phyloP scores from a whole-genome alignment of 2,329 filamentous ascomycete genomes.

The Tolypocladium amazonense region DNA sequence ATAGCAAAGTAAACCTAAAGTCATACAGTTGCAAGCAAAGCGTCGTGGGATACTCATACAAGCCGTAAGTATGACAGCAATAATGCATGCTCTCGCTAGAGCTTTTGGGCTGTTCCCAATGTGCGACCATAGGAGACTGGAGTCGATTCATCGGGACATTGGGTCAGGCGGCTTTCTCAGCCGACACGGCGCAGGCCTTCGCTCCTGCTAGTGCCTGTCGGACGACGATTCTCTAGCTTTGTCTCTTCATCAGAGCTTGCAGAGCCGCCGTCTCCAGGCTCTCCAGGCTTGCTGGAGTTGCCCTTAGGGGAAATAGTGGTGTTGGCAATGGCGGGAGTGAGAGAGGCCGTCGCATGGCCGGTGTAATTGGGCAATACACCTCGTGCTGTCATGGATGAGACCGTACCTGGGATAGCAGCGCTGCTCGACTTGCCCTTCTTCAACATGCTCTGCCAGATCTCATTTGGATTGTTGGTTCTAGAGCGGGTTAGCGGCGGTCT shows the following conservation, averaged over 20 bases:
- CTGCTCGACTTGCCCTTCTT: constrained; percentile 41
- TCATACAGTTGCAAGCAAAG: constrained; percentile 8
- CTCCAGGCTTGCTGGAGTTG: constrained; percentile 15
- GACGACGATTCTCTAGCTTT: constrained; percentile 35
- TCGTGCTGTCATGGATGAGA: constrained; percentile 43
- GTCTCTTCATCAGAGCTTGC: constrained; percentile 18
- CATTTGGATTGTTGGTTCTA: constrained; percentile 29
- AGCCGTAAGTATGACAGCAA: constrained; percentile 20
- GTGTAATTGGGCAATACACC: constrained; percentile 43
- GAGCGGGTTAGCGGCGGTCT: constrained; percentile 5
- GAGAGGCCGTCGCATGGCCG: constrained; percentile 40
- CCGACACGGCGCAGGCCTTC: background rate
- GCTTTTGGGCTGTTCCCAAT: constrained; percentile 6
- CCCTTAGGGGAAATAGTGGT: constrained; percentile 20
- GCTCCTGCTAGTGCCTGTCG: constrained; percentile 10
- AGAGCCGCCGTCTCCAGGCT: constrained; percentile 10
- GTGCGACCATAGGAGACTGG: background rate
- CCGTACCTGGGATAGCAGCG: constrained; percentile 31
- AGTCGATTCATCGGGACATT: constrained; percentile 3
- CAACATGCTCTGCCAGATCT: constrained; percentile 39
- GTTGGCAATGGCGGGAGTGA: constrained; percentile 33
- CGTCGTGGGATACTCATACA: constrained; percentile 16
- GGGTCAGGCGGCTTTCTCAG: background rate
- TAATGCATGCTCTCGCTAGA: constrained; percentile 18
- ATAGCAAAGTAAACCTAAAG: constrained; percentile 12